phyloP scores from a whole-genome alignment of 2,329 filamentous ascomycete species.

The Rutstroemia sydowiana region DNA sequence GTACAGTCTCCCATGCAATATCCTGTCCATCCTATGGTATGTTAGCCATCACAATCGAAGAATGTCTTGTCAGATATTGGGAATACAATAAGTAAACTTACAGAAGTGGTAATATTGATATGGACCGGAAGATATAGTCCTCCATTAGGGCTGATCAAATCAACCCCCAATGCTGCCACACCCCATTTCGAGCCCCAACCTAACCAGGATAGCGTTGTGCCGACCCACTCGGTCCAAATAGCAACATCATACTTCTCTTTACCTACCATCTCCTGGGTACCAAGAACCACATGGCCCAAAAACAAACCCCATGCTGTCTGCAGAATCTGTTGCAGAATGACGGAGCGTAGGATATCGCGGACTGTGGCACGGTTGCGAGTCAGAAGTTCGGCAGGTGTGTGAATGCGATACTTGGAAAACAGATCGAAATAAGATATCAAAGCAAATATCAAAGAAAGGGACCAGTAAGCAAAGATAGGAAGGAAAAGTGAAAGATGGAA shows the following conservation, averaged over 20 bases:
- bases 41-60: no score
- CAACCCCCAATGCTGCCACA: conserved; percentile 68
- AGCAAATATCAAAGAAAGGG: conserved; percentile 73
- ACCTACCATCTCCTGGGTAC: conserved; percentile 66
- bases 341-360: conserved; percentile 82
- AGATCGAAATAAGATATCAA: conserved; percentile 76
- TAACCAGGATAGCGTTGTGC: no score
- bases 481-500: conserved; percentile 68
- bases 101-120: no score
- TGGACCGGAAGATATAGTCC: no score
- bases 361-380: conserved; percentile 83
- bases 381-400: conserved; percentile 88
- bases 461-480: conserved; percentile 84
- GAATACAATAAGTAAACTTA: no score
- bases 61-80: no score
- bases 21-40: no score
- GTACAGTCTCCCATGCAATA: conserved; percentile 78
- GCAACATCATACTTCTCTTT: conserved; percentile 81
- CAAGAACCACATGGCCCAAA: conserved; percentile 63
- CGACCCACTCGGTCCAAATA: no score
- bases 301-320: conserved; percentile 67
- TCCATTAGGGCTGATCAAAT: conserved; percentile 66
- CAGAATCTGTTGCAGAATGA: conserved; percentile 84
- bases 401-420: conserved; percentile 85
- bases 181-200: no score